Base-by-base conservation (phyloP, 2,329 filamentous ascomycete species). In the Sporothrix luriei region DNA sequence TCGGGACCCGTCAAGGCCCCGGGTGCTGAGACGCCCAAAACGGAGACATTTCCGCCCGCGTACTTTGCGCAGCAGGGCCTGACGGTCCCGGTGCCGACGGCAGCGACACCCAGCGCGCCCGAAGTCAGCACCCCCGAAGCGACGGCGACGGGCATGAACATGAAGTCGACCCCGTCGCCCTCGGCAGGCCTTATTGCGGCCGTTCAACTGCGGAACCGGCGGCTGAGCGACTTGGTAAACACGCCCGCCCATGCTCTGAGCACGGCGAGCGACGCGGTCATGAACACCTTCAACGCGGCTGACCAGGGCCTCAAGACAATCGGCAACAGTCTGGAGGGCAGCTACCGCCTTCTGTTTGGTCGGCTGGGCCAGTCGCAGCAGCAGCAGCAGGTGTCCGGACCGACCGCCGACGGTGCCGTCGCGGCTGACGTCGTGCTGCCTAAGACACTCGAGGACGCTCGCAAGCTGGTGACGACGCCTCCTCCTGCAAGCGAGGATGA, bases 271-370 rank as follows among this genome's bases (percentile, higher is more conserved):
- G 94, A 97, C 77, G 91, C 91, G 1, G 88, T 97, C 33, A 87
- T 97, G 71, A 93, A 87, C 74, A 94, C 93, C 1, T 95, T 97
- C 71, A 93, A 86, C 74, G 94, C 93, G 0, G 95, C 95, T 13
- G 95, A 99, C 76, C 93, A 97, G 77, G 87, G 94, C 1, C 84
- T 98, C 73, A 97, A 97, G 77, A 96, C 90, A 48, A 97, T 99
- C 74, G 92, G 94, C 72, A 94, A 87, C 76, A 96, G 93, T 62
- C 83, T 98, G 4, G 94, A 94, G 71, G 93, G 92, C 76, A 97
- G 93, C 77, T 96, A 97, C 80, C 95, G 93, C 71, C 97, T 98
- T 77, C 82, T 99, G 29, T 88, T 99, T 68, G 94, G 94, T 19
- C 92, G 93, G 74, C 84, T 97, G 24, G 92, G 91, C 72, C 93